These are phyloP conservation scores for Umbelopsis sp. DNA, from an alignment of 192 early-diverging fungal genomes.

Conservation along the genomic window DNA sequence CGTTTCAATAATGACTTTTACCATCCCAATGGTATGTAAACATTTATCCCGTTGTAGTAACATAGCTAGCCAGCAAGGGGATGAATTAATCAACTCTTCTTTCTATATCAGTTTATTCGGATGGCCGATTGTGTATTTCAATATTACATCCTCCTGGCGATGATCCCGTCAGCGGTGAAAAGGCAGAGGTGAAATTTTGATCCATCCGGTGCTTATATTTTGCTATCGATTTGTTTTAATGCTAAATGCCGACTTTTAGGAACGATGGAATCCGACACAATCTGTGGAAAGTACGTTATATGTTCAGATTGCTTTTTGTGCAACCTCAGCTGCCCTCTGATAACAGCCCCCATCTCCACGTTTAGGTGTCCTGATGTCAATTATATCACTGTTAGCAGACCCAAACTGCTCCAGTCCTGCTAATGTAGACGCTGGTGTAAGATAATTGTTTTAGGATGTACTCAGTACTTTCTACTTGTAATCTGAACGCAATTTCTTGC, in stretches of 20 bases:
- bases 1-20: slow-evolving; percentile 88
- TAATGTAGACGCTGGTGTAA: slow-evolving; percentile 57
- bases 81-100: neutral
- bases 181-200: neutral
- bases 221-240: neutral
- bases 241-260: slow-evolving; percentile 27
- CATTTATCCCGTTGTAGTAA: neutral
- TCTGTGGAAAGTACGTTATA: slow-evolving; percentile 44
- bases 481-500: neutral
- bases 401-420: slow-evolving; percentile 56
- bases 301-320: neutral
- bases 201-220: neutral
- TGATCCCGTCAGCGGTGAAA: slow-evolving; percentile 84
- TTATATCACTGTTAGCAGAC: slow-evolving; percentile 47
- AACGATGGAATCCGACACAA: slow-evolving; percentile 84
- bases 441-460: neutral
- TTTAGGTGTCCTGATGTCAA: slow-evolving; percentile 50
- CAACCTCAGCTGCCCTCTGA: neutral
- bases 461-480: neutral
- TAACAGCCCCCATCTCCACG: neutral
- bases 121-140: slow-evolving; percentile 93
- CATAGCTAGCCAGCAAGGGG: neutral
- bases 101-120: slow-evolving; percentile 66
- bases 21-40: slow-evolving; percentile 71
- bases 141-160: slow-evolving; percentile 95